Base-by-base conservation (phyloP, 2,329 filamentous ascomycete species). In the Beauveria pseudobassiana region DNA sequence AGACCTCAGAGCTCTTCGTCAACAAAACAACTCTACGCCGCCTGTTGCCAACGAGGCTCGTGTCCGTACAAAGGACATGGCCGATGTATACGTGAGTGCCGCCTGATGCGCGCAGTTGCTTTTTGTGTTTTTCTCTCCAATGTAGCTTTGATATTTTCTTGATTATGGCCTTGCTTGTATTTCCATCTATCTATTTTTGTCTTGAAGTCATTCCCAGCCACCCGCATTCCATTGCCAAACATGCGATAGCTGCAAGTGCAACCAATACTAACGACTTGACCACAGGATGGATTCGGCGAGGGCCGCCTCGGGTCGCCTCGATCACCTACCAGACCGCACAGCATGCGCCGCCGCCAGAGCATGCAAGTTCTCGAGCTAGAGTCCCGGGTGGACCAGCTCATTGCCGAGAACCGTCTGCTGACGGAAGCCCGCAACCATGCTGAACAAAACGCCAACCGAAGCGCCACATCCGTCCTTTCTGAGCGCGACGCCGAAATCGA, bases 301-400 rank as follows among this genome's bases (percentile, higher is more conserved):
- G 91, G 90, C 76, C 90, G 84, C 72, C 84, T 89, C 72, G 87
- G 87, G 73, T 96, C 92, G 73, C 92, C 93, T 71, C 87, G 89
- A 70, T 98, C 95, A 70, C 95, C 95, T 61, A 96, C 91, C 68
- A 87, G 93, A 76, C 93, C 95, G 69, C 91, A 93, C 72, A 97
- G 92, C 80, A 90, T 99, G 84, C 93, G 93, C 69, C 93, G 93
- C 73, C 90, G 93, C 72, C 95, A 96, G 77, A 98, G 93, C 82
- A 93, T 98, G 87, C 93, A 98, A 77, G 87, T 93, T 60, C 87
- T 98, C 64, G 93, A 99, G 70, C 87, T 99, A 71, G 92, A 98
- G 79, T 82, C 85, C 63, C 86, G 84, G 70, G 83, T 99, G 69
- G 91, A 97, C 68, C 88, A 93, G 74, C 81, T 99, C 66, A 80